phyloP scores from a whole-genome alignment of 192 early-diverging fungal species.

The Chytriomyces confervae region DNA sequence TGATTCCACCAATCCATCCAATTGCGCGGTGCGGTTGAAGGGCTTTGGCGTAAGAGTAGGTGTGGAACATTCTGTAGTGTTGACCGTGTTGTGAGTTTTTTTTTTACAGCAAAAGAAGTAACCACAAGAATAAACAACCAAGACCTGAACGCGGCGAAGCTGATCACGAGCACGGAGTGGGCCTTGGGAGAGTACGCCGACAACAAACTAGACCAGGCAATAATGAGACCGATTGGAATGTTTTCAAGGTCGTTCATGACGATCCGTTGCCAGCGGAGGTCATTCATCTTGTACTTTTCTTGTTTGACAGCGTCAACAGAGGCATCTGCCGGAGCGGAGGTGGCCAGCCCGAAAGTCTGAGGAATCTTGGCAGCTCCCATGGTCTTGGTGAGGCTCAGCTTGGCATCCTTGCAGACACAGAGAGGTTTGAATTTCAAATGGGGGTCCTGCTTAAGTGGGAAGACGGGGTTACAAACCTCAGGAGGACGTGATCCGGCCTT shows the following conservation, averaged over 20 bases:
- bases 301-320: conserved; percentile 5
- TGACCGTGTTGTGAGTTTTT: too few species aligned
- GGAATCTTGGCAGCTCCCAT: background rate
- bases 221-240: conserved; percentile 30
- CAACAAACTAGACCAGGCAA: conserved; percentile 14
- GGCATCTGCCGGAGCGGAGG: background rate
- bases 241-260: conserved; percentile 42
- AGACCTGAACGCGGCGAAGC: conserved; percentile 8
- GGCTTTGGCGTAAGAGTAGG: conserved; percentile 25
- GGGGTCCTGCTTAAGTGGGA: background rate
- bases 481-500: conserved; percentile 36
- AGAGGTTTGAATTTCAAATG: background rate
- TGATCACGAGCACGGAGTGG: background rate
- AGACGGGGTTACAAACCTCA: conserved; percentile 10
- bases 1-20: conserved; percentile 10
- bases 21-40: conserved; percentile 39
- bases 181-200: background rate
- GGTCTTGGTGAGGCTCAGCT: background rate
- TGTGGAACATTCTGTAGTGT: conserved; percentile 20
- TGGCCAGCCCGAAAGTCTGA: conserved; percentile 25
- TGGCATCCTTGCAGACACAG: conserved; percentile 9
- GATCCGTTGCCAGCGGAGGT: conserved; percentile 38
- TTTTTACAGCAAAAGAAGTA: background rate
- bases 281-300: conserved; percentile 9
- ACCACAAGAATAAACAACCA: background rate